Conservation (phyloP, 805 yeast genomes). For the Kodamaea lidongshanica region DNA sequence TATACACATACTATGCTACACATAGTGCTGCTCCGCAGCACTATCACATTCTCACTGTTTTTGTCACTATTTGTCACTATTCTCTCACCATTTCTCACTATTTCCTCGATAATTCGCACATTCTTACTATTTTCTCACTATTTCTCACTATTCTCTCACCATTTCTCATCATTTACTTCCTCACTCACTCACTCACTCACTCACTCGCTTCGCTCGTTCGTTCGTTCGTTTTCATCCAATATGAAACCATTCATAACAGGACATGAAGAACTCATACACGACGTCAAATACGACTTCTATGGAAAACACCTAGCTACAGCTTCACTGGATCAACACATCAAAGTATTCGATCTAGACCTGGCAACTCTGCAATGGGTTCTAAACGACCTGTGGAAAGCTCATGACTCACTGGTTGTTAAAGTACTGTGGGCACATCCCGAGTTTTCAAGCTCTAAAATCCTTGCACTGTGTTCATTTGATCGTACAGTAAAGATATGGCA, state of each 20-base stretch:
- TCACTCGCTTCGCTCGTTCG: too few species aligned
- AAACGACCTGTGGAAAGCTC: constrained; percentile 92
- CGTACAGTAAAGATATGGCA: constrained; percentile 88
- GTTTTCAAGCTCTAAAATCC: constrained; percentile 63
- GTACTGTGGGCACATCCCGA: constrained; percentile 94
- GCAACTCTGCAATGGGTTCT: constrained; percentile 70
- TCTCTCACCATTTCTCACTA: too few species aligned
- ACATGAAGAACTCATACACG: constrained; percentile 89
- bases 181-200: too few species aligned
- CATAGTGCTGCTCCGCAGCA: too few species aligned
- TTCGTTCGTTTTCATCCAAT: too few species aligned
- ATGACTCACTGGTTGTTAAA: constrained; percentile 78
- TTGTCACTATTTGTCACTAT: too few species aligned
- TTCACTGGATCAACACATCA: constrained; percentile 89
- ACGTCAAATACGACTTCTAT: constrained; percentile 85
- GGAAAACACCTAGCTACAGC: constrained; percentile 92
- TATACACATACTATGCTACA: too few species aligned
- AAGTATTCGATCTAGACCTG: constrained; percentile 74
- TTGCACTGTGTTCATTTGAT: constrained; percentile 88
- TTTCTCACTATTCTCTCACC: too few species aligned
- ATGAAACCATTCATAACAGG: constrained; percentile 77
- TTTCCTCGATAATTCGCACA: too few species aligned
- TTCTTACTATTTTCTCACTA: too few species aligned
- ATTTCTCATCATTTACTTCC: too few species aligned
- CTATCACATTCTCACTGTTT: too few species aligned